Evolutionary conservation across 192 early-diverging fungal genomes (phyloP).

Genomic region (Coemansia sp.): DNA sequence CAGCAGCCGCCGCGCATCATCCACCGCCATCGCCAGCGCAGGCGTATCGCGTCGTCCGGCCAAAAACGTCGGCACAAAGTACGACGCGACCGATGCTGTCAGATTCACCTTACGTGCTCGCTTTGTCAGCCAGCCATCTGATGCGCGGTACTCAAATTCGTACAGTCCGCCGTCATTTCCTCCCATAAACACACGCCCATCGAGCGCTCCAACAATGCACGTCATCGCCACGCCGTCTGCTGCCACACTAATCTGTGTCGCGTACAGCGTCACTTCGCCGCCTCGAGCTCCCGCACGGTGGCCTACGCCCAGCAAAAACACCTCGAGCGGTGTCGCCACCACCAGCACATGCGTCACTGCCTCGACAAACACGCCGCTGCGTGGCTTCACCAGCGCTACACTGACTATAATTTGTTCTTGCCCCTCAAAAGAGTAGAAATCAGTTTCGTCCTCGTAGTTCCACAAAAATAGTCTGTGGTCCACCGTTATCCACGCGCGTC

Average conservation of each 20-base stretch:
- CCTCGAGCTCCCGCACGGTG: slow-evolving; percentile 30
- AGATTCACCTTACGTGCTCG: slow-evolving; percentile 77
- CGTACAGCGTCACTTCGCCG: slow-evolving; percentile 71
- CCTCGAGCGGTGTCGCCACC: slow-evolving; percentile 82
- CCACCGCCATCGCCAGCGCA: slow-evolving; percentile 66
- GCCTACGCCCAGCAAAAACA: slow-evolving; percentile 77
- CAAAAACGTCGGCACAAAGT: slow-evolving; percentile 73
- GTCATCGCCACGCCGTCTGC: slow-evolving; percentile 81
- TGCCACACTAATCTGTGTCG: slow-evolving; percentile 75
- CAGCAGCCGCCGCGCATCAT: slow-evolving; percentile 64
- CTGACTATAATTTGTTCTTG: slow-evolving; percentile 87
- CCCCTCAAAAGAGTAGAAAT: slow-evolving; percentile 77
- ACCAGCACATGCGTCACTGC: slow-evolving; percentile 81
- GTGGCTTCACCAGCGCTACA: slow-evolving; percentile 78
- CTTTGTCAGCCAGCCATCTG: slow-evolving; percentile 84
- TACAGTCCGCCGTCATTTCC: slow-evolving; percentile 85
- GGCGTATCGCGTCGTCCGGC: slow-evolving; percentile 40
- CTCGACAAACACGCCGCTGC: slow-evolving; percentile 76
- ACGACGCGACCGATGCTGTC: slow-evolving; percentile 61
- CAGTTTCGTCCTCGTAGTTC: slow-evolving; percentile 81
- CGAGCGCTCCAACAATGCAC: slow-evolving; percentile 71
- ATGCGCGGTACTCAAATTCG: slow-evolving; percentile 84
- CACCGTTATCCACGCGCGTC: slow-evolving; percentile 89
- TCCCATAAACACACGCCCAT: slow-evolving; percentile 88
- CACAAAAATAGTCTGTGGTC: slow-evolving; percentile 87